These are phyloP conservation scores for Poa annua DNA, from an alignment of 176 grass and related monocot genomes.

Conservation along the genomic window DNA sequence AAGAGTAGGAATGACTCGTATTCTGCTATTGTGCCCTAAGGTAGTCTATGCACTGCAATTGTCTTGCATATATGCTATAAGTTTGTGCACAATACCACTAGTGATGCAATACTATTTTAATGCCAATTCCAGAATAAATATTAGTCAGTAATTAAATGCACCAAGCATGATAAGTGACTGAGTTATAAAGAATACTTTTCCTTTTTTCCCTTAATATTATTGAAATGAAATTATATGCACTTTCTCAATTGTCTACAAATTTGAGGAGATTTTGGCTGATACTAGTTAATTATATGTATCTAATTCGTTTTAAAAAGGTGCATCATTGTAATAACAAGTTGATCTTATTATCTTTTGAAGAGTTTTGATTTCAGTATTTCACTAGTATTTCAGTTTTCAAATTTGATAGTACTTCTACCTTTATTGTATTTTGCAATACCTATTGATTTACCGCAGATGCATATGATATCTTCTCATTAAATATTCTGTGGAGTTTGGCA, in stretches of 20 bases:
- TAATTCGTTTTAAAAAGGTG: background rate
- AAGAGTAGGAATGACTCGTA: background rate
- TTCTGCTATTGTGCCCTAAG: constrained; percentile 19
- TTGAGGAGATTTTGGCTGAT: background rate
- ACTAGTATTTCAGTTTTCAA: constrained; percentile 3
- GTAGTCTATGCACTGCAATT: constrained; percentile 1
- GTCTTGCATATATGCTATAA: background rate
- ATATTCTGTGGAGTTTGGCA: constrained; percentile 60
- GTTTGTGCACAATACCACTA: background rate
- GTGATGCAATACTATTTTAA: background rate
- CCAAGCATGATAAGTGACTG: background rate
- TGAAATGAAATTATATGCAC: background rate
- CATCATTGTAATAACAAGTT: background rate
- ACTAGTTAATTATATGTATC: background rate
- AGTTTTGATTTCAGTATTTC: constrained; percentile 7
- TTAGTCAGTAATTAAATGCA: background rate
- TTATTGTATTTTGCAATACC: background rate
- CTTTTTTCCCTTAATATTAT: background rate
- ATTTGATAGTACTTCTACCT: background rate
- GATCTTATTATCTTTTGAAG: background rate
- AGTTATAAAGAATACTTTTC: background rate
- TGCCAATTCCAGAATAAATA: background rate
- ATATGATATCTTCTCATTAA: constrained; percentile 50
- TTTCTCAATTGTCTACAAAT: background rate
- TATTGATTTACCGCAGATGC: constrained; percentile 8